Base-by-base conservation (phyloP, 768 basidiomycete species). In the Russula abietina region DNA sequence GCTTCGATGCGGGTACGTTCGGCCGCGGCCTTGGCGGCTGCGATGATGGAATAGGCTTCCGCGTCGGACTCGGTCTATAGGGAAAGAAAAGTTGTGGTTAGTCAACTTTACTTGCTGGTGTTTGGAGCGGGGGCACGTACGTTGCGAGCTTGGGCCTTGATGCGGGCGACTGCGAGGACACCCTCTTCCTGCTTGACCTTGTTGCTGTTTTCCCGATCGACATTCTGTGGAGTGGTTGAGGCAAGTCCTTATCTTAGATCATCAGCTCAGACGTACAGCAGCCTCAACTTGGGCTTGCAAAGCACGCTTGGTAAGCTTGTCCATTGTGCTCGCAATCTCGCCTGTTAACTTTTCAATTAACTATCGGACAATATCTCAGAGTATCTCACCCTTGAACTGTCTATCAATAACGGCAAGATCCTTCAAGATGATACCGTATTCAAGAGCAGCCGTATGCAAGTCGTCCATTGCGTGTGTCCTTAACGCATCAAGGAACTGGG, bases 211-310 rank as follows among this genome's bases (percentile, higher is more conserved):
- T 92, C 91, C 59, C 90, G 77, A 73, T 91, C 89, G 56, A 91
- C 89, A 64, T 92, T 91, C 87, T 88, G 66, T 39, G 14, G 58
- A 1, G 38, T n/a, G 24, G 8, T 60, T 28, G 17, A 55, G 55
- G 9, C n/a, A 39, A 30, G 51, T 43, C 28, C 17, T 60, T 38
- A 39, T 9, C 39, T 32, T 22, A 30, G 22, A 16, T 12, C 28
- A 16, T 24, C 10, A 60, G 43, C 19, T 5, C 4, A 45, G 33
- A 74, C 83, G 70, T 71, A 88, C 86, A 30, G 89, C 89, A 50
- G 90, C 89, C 72, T 93, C 91, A 32, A 93, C 90, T 72, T 93
- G 91, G 11, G 91, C 89, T 71, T 93, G 88, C 41, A 93, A 76
- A 24, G 88, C 91, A 67, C 91, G 81, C 4, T 89, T 89, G 69